Conservation (phyloP, 176 grass and related monocot species). For the Rhipidocladum racemiflorum region DNA sequence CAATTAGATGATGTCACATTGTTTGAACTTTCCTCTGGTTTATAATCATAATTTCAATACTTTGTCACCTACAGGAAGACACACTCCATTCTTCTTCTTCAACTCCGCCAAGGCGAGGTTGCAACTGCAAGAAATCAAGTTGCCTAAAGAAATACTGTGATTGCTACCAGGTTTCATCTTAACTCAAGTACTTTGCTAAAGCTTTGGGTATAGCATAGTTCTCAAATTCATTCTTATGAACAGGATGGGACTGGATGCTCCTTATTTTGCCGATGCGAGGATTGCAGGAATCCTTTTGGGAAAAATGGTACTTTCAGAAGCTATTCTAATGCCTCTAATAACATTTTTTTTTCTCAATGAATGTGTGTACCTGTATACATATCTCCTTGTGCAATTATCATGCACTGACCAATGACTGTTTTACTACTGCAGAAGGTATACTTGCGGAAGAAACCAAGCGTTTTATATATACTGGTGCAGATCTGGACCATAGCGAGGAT, state of each 20-base stretch:
- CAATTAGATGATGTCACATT: background rate
- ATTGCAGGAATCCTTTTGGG: constrained; percentile 63
- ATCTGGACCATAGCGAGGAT: constrained; percentile 48
- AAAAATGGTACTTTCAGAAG: constrained; percentile 51
- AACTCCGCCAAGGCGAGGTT: constrained; percentile 51
- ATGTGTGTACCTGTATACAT: background rate
- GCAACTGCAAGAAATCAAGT: constrained; percentile 78
- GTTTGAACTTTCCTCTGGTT: constrained; percentile 3
- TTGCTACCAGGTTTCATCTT: constrained; percentile 66
- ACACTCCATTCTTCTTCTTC: constrained; percentile 54
- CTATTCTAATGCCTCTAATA: background rate
- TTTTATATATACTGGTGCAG: constrained; percentile 49
- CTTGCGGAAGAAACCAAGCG: constrained; percentile 43
- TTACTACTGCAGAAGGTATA: constrained; percentile 43
- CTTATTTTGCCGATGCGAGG: constrained; percentile 54
- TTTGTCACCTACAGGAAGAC: constrained; percentile 43
- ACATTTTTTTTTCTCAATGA: background rate
- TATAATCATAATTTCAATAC: constrained; percentile 11
- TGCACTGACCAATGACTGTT: background rate
- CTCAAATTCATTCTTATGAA: background rate
- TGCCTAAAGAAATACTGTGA: constrained; percentile 78
- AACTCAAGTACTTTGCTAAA: background rate
- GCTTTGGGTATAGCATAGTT: background rate
- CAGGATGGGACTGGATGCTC: constrained; percentile 60
- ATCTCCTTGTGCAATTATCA: background rate